phyloP scores from a whole-genome alignment of 2,329 filamentous ascomycete genomes.

The Colletotrichum cereale region DNA sequence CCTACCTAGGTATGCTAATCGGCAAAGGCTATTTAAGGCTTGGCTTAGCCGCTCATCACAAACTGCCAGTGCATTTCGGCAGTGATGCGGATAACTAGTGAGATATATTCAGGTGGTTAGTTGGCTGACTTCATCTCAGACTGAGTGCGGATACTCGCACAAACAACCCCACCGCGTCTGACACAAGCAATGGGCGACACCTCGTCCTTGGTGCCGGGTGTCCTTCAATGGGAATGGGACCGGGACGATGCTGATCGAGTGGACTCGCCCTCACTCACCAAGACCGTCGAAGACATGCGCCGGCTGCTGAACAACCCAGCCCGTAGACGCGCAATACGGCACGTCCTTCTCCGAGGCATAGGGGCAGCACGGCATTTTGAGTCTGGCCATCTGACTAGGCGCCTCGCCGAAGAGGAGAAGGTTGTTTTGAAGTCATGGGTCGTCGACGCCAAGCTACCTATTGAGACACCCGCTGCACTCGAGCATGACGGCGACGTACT shows the following conservation, averaged over 20 bases:
- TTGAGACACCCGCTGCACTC: not conserved
- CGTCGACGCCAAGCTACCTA: not conserved
- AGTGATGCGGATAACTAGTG: too few species aligned
- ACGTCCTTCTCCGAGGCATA: not conserved
- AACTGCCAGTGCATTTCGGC: not conserved
- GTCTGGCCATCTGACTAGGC: not conserved
- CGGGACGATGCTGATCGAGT: not conserved
- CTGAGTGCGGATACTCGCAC: not conserved
- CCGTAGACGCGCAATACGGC: not conserved
- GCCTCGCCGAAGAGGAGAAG: not conserved
- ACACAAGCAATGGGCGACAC: not conserved
- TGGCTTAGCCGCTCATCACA: not conserved
- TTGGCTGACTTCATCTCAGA: too few species aligned
- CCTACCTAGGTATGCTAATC: not conserved
- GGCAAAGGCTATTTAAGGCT: not conserved
- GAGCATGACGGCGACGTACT: not conserved
- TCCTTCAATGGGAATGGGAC: not conserved
- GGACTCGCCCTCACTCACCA: not conserved
- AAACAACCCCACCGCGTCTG: not conserved
- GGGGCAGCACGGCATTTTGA: not conserved
- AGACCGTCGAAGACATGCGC: not conserved
- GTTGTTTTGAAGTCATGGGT: not conserved
- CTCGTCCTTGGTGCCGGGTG: not conserved
- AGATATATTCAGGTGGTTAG: too few species aligned
- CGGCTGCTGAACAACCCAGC: not conserved